Evolutionary conservation across 441 rosid genomes (phyloP).

Genomic region (Cnidoscolus chayamansa): DNA sequence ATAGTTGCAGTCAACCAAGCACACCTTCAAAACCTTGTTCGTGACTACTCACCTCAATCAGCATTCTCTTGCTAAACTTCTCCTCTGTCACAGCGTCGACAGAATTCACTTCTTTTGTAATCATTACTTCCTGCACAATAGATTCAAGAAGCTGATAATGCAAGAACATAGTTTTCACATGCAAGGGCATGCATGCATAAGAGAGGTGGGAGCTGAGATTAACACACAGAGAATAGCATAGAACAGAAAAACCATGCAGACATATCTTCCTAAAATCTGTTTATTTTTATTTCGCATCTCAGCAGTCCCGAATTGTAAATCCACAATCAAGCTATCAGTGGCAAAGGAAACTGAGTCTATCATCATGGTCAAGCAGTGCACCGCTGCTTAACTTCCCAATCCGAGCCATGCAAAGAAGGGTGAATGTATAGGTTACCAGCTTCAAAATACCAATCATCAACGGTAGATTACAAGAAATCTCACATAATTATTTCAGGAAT

Average conservation of each 20-base stretch:
- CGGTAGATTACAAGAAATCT: not conserved
- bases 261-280: not conserved
- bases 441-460: not conserved
- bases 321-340: not conserved
- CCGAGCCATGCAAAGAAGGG: not conserved
- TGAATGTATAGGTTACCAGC: not conserved
- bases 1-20: constrained; percentile 78
- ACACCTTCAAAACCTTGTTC: constrained; percentile 86
- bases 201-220: too few species aligned
- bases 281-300: not conserved
- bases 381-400: not conserved
- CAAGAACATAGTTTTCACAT: not conserved
- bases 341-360: not conserved
- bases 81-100: constrained; percentile 23
- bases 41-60: constrained; percentile 66
- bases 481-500: not conserved
- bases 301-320: not conserved
- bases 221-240: too few species aligned
- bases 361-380: not conserved
- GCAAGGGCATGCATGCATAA: too few species aligned
- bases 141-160: constrained; percentile 8
- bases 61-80: constrained; percentile 37
- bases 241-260: too few species aligned
- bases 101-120: constrained; percentile 19
- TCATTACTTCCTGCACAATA: constrained; percentile 13